These are phyloP conservation scores for Ophiorrhiza pumila DNA, from an alignment of 257 asterid genomes.

Conservation along the genomic window DNA sequence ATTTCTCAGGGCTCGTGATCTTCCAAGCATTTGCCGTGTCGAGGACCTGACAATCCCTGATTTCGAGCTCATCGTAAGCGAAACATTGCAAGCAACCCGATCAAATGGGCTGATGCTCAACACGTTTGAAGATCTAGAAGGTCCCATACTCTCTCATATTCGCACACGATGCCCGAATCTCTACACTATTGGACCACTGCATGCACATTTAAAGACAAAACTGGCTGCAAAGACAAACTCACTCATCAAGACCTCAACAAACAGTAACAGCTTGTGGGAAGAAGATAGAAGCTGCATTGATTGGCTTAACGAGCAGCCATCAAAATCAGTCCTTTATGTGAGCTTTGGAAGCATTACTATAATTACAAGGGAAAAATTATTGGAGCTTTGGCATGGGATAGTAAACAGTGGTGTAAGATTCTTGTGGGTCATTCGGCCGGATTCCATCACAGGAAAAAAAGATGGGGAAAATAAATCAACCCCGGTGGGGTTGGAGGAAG, in stretches of 20 bases:
- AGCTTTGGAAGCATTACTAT: slow-evolving; percentile 47
- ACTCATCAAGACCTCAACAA: slow-evolving; percentile 26
- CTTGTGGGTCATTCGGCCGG: slow-evolving; percentile 53
- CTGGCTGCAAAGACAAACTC: no score
- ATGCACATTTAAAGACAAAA: slow-evolving; percentile 49
- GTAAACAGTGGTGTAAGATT: slow-evolving; percentile 36
- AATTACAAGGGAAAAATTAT: slow-evolving; percentile 23
- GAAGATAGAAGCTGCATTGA: slow-evolving; percentile 40
- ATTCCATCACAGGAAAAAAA: slow-evolving; percentile 25
- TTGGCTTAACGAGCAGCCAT: slow-evolving; percentile 41
- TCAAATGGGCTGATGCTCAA: slow-evolving; percentile 61
- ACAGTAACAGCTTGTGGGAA: slow-evolving; percentile 33
- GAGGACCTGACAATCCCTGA: slow-evolving; percentile 22
- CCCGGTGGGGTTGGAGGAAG: slow-evolving; percentile 30
- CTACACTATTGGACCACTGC: slow-evolving; percentile 70
- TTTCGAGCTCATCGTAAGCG: slow-evolving; percentile 28
- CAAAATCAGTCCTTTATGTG: slow-evolving; percentile 39
- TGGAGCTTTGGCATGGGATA: slow-evolving; percentile 47
- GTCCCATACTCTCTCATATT: slow-evolving; percentile 41
- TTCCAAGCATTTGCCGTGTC: slow-evolving; percentile 48
- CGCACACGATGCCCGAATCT: slow-evolving; percentile 49
- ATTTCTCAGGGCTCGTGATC: slow-evolving; percentile 60
- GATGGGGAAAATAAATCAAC: background rate
- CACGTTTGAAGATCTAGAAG: slow-evolving; percentile 71
- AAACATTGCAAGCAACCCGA: slow-evolving; percentile 32